Conservation (phyloP, 805 yeast species). For the Sugiyamaella americana region DNA sequence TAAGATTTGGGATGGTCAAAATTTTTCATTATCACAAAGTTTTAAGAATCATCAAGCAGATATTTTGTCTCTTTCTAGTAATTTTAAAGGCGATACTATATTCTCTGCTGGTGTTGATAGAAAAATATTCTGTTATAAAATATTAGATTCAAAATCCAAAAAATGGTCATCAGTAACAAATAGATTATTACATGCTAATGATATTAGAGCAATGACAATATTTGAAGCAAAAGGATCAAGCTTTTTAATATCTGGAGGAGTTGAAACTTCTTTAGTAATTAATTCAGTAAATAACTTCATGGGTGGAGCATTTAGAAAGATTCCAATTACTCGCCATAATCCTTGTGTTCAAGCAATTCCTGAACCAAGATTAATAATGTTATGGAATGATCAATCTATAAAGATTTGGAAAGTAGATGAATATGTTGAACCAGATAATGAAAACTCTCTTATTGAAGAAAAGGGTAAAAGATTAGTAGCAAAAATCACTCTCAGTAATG, state of each 20-base stretch:
- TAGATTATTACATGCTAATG: conserved; percentile 78
- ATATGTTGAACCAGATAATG: conserved; percentile 16
- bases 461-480: conserved; percentile 53
- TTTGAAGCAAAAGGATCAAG: conserved; percentile 50
- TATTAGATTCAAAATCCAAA: conserved; percentile 36
- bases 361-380: conserved; percentile 47
- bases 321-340: conserved; percentile 56
- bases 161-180: conserved; percentile 76
- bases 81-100: conserved; percentile 53
- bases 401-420: conserved; percentile 68
- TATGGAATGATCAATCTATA: conserved; percentile 79
- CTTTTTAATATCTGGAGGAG: conserved; percentile 49
- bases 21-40: conserved; percentile 70
- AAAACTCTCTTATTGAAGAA: conserved; percentile 18
- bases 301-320: conserved; percentile 64
- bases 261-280: conserved; percentile 39
- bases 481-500: conserved; percentile 61
- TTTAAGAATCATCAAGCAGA: conserved; percentile 88
- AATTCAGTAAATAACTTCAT: conserved; percentile 61
- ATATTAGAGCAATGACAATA: conserved; percentile 68
- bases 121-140: conserved; percentile 68
- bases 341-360: conserved; percentile 47
- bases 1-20: conserved; percentile 85
- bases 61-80: conserved; percentile 64
- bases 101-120: conserved; percentile 93